These are phyloP conservation scores for Barnettozyma siamensis DNA, from an alignment of 805 yeast genomes.

Conservation along the genomic window DNA sequence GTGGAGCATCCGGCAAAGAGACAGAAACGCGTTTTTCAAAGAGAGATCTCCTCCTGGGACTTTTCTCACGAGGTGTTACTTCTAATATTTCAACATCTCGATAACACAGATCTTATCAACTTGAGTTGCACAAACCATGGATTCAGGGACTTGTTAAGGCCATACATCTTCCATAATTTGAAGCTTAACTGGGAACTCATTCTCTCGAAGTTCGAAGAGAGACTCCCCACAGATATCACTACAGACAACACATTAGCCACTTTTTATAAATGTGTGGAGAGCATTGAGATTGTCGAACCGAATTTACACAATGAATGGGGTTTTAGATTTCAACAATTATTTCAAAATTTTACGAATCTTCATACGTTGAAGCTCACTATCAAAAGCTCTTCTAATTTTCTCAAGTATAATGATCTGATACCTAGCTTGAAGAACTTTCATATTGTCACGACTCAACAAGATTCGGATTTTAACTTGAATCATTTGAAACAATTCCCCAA, in stretches of 20 bases:
- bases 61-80: slow-evolving; percentile 20
- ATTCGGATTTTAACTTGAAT: slow-evolving; percentile 34
- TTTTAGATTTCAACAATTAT: slow-evolving; percentile 26
- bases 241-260: slow-evolving; percentile 9
- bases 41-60: not conserved
- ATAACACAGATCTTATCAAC: slow-evolving; percentile 13
- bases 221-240: not conserved
- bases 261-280: slow-evolving; percentile 20
- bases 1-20: not conserved
- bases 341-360: slow-evolving; percentile 20
- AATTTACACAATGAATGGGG: slow-evolving; percentile 32
- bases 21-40: not conserved
- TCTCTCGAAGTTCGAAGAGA: slow-evolving; percentile 3
- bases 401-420: slow-evolving; percentile 26
- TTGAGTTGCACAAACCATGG: slow-evolving; percentile 9
- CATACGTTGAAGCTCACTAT: slow-evolving; percentile 21
- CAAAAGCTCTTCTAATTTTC: slow-evolving; percentile 29
- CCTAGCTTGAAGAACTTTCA: slow-evolving; percentile 14
- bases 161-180: slow-evolving; percentile 16
- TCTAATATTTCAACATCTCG: slow-evolving; percentile 14
- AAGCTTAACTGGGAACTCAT: slow-evolving; percentile 16
- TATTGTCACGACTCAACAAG: slow-evolving; percentile 20
- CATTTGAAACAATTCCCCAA: slow-evolving; percentile 36
- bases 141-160: slow-evolving; percentile 13
- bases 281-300: slow-evolving; percentile 23